Percentiles rank a stretch among this genome's conserved stretches.
These are phyloP conservation scores for Yamadazyma blattariae DNA, from an alignment of 1,139 yeast genomes.

Conservation along the genomic window DNA sequence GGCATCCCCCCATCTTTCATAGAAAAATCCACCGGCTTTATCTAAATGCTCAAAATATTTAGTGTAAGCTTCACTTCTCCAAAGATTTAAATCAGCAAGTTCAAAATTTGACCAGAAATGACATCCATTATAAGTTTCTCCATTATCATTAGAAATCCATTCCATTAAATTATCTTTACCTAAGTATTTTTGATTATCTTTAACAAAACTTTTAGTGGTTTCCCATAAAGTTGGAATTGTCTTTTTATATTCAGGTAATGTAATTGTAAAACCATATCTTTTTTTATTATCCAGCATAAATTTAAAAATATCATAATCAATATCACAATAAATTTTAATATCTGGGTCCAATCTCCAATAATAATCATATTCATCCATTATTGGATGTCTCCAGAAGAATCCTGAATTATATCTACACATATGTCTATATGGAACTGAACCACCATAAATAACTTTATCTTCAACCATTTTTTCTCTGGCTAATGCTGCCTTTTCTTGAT, in stretches of 20 bases:
- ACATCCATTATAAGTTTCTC: slow-evolving; percentile 69
- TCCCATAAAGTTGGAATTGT: slow-evolving; percentile 85
- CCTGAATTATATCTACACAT: slow-evolving; percentile 96
- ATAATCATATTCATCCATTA: slow-evolving; percentile 71
- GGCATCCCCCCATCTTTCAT: slow-evolving; percentile 94
- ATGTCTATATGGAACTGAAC: slow-evolving; percentile 62
- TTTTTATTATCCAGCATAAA: slow-evolving; percentile 74
- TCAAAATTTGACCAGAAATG: slow-evolving; percentile 92
- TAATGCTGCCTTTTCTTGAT: slow-evolving; percentile 52
- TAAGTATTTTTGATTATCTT: slow-evolving; percentile 61
- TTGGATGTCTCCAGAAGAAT: slow-evolving; percentile 76
- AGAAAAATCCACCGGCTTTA: slow-evolving; percentile 81
- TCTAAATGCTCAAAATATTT: slow-evolving; percentile 72
- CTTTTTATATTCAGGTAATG: slow-evolving; percentile 78
- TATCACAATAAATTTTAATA: slow-evolving; percentile 71
- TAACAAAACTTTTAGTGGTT: slow-evolving; percentile 65
- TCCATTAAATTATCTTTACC: slow-evolving; percentile 67
- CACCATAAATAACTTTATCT: slow-evolving; percentile 58
- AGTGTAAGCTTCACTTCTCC: slow-evolving; percentile 69
- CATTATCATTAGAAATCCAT: slow-evolving; percentile 69
- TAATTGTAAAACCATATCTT: slow-evolving; percentile 74
- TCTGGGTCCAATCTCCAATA: slow-evolving; percentile 97
- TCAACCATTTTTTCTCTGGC: slow-evolving; percentile 51
- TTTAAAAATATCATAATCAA: slow-evolving; percentile 78
- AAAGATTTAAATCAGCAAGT: slow-evolving; percentile 69